Conservation (phyloP, 331 rosid genomes). For the Quercus lobata region DNA sequence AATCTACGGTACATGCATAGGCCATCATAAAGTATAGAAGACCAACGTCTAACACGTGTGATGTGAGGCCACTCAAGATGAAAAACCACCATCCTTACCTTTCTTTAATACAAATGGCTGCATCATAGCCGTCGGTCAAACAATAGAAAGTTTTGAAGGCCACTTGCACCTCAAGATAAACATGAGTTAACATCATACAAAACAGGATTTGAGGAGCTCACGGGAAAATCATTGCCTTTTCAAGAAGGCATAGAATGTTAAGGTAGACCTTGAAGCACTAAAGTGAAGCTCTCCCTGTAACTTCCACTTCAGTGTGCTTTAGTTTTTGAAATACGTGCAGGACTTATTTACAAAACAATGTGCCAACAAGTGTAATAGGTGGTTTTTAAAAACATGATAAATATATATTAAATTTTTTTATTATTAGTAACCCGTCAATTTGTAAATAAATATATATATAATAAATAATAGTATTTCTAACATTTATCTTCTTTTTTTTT, state of each 20-base stretch:
- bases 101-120: conserved; percentile 25
- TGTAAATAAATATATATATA: too few species aligned
- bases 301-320: neutral
- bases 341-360: too few species aligned
- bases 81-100: conserved; percentile 33
- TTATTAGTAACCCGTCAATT: too few species aligned
- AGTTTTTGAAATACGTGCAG: neutral
- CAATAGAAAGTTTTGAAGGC: neutral
- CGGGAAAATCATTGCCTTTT: neutral
- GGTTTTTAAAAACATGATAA: too few species aligned
- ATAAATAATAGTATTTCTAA: too few species aligned
- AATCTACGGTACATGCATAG: conserved; percentile 44
- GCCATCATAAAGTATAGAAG: conserved; percentile 26
- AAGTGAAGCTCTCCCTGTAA: neutral
- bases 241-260: conserved; percentile 18
- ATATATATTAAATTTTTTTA: too few species aligned
- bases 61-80: conserved; percentile 12
- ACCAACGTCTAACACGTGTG: conserved; percentile 43
- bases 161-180: conserved; percentile 31
- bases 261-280: neutral
- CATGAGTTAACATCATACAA: conserved; percentile 1
- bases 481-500: too few species aligned
- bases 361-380: too few species aligned
- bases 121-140: conserved; percentile 20
- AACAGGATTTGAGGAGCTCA: conserved; percentile 18